Conservation (phyloP, 257 asterid species). For the Nicotiana noctiflora region DNA sequence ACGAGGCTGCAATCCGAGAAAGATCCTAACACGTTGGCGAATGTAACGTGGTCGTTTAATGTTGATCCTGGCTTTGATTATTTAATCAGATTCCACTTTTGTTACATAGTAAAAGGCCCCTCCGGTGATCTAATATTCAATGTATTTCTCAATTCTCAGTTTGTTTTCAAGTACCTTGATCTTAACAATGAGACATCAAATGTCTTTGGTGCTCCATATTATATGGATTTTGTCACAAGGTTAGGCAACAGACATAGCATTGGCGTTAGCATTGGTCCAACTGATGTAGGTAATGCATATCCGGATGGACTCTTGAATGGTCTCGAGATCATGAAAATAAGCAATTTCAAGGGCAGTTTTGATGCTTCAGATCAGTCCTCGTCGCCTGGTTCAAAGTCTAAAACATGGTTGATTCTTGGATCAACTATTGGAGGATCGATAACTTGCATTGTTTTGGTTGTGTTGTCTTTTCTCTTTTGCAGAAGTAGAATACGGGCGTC, state of each 20-base stretch:
- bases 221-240: constrained; percentile 22
- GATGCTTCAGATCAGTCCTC: constrained; percentile 23
- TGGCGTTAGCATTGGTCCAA: constrained; percentile 25
- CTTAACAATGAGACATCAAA: constrained; percentile 16
- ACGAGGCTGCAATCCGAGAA: constrained; percentile 7
- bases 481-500: constrained; percentile 10
- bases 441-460: constrained; percentile 1
- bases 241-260: background rate
- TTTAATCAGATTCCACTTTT: constrained; percentile 31
- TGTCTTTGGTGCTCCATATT: constrained; percentile 20
- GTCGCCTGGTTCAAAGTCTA: constrained; percentile 16
- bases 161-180: constrained; percentile 20
- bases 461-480: constrained; percentile 14
- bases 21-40: constrained; percentile 11
- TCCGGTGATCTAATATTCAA: constrained; percentile 12
- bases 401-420: constrained; percentile 25
- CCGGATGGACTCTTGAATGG: constrained; percentile 35
- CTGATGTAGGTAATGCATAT: background rate
- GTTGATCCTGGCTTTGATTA: no score
- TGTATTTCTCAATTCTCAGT: constrained; percentile 22
- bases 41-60: constrained; percentile 30
- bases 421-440: constrained; percentile 19
- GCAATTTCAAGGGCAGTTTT: constrained; percentile 26
- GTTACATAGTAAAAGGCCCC: constrained; percentile 17
- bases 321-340: constrained; percentile 41